phyloP scores from a whole-genome alignment of 345 rosid genomes.

The Melaleuca alternifolia region DNA sequence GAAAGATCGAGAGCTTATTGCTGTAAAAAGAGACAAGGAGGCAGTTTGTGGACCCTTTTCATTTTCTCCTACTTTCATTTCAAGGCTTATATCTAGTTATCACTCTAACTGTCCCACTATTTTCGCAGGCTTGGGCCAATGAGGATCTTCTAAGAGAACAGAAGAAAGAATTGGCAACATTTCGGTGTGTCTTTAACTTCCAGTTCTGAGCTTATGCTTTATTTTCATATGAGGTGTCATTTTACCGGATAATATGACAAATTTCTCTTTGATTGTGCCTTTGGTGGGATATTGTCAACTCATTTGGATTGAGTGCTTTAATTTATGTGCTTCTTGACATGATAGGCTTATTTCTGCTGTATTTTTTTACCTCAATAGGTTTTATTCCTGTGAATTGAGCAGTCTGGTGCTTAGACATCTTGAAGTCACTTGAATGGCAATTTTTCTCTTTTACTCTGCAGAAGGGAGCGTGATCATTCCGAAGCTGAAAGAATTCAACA shows the following conservation, averaged over 20 bases:
- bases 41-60: conserved; percentile 38
- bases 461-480: conserved; percentile 97
- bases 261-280: not conserved
- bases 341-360: not conserved
- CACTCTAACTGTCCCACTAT: not conserved
- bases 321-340: not conserved
- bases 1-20: conserved; percentile 76
- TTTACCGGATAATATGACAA: not conserved
- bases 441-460: conserved; percentile 18
- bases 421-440: not conserved
- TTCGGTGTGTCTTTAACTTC: conserved; percentile 34
- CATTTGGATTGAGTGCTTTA: not conserved
- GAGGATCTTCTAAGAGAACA: conserved; percentile 89
- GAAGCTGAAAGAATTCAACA: conserved; percentile 91
- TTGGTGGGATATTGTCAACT: not conserved
- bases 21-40: conserved; percentile 80
- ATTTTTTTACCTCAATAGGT: not conserved
- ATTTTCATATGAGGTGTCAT: not conserved
- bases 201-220: not conserved
- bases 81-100: not conserved
- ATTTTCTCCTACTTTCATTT: not conserved
- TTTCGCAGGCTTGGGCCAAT: conserved; percentile 85
- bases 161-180: conserved; percentile 74
- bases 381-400: not conserved
- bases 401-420: not conserved